Conservation (phyloP, 441 rosid genomes). For the Corymbia calophylla region DNA sequence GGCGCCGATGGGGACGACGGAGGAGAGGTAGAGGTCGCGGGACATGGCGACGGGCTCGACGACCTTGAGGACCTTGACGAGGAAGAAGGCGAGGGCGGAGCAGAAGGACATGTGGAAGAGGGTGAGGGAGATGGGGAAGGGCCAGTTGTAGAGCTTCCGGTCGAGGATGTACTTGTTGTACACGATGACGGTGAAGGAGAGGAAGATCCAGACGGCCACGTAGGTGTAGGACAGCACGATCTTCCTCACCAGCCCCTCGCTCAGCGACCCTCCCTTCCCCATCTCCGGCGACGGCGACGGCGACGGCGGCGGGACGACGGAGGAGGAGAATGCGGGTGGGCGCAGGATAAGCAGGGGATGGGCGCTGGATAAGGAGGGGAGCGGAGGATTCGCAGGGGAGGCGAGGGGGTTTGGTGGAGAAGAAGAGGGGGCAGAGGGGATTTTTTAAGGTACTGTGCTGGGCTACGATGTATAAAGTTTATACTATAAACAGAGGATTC, state of each 20-base stretch:
- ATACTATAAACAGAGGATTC: background rate
- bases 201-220: conserved; percentile 10
- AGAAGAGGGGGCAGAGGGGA: background rate
- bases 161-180: conserved; percentile 13
- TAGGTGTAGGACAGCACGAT: conserved; percentile 7
- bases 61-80: conserved; percentile 3
- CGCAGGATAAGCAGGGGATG: background rate
- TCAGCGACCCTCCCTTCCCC: conserved; percentile 10
- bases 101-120: conserved; percentile 12
- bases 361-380: background rate
- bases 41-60: conserved; percentile 10
- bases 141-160: conserved; percentile 8
- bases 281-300: background rate
- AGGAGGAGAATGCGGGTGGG: background rate
- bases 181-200: conserved; percentile 11
- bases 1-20: conserved; percentile 7
- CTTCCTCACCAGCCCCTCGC: conserved; percentile 2
- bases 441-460: background rate
- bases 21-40: conserved; percentile 6
- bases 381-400: background rate
- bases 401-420: background rate
- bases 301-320: background rate
- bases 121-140: conserved; percentile 11
- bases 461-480: background rate
- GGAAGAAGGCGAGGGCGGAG: conserved; percentile 4